These are phyloP conservation scores for Endoconidiophora polonica DNA, from an alignment of 2,329 filamentous ascomycete genomes.

Conservation along the genomic window DNA sequence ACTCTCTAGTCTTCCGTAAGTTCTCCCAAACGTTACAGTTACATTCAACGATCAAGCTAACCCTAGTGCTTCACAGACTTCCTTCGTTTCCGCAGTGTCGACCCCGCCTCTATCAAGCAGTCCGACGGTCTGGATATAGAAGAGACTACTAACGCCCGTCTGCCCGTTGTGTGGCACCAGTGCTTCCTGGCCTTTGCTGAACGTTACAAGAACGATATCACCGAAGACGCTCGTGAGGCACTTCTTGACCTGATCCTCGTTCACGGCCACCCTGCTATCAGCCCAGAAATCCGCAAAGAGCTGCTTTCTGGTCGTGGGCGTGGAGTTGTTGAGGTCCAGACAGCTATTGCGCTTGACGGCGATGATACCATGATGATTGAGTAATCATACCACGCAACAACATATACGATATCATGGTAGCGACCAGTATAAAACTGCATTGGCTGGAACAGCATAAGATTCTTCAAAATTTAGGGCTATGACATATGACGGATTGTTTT, in stretches of 20 bases:
- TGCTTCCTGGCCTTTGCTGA: conserved; percentile 83
- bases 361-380: conserved; percentile 72
- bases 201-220: conserved; percentile 89
- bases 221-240: conserved; percentile 84
- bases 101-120: conserved; percentile 38
- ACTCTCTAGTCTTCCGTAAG: conserved; percentile 63
- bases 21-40: background rate
- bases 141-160: conserved; percentile 37
- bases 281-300: conserved; percentile 79
- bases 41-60: background rate
- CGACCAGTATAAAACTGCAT: no score
- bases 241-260: conserved; percentile 72
- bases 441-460: background rate
- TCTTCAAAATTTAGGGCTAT: conserved; percentile 11
- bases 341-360: conserved; percentile 44
- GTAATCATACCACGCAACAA: no score
- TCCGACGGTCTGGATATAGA: conserved; percentile 36
- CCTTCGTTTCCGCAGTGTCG: conserved; percentile 63
- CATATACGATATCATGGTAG: no score
- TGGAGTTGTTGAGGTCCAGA: conserved; percentile 38
- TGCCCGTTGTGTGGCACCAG: conserved; percentile 95
- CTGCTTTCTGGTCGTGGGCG: conserved; percentile 74
- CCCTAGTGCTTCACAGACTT: conserved; percentile 43
- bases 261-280: conserved; percentile 74
- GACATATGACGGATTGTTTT: conserved; percentile 13